These are phyloP conservation scores for Acanthamoeba royreba DNA, from an alignment of 208 protist genomes.

Conservation along the genomic window DNA sequence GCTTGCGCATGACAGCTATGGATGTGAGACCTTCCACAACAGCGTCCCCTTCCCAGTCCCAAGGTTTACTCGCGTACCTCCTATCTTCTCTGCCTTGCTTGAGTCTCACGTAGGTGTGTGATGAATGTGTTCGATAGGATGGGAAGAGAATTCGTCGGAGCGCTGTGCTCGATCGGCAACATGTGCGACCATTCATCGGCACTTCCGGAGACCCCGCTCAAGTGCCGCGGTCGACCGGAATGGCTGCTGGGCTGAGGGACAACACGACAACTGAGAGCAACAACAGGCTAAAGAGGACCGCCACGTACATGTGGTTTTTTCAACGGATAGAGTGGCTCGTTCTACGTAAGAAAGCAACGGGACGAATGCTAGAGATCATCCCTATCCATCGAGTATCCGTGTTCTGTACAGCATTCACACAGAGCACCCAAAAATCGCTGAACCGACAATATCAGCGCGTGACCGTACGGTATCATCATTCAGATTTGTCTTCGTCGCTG, in stretches of 20 bases:
- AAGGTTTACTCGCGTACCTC: not conserved
- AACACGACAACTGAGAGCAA: too few species aligned
- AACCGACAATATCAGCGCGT: too few species aligned
- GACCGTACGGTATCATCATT: too few species aligned
- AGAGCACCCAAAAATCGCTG: too few species aligned
- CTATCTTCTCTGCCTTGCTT: not conserved
- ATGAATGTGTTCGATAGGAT: not conserved
- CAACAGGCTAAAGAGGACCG: too few species aligned
- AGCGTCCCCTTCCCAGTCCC: not conserved
- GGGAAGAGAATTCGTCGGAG: not conserved
- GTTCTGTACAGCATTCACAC: too few species aligned
- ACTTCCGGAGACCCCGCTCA: not conserved
- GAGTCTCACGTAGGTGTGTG: not conserved
- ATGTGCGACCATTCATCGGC: not conserved
- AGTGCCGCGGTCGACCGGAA: not conserved
- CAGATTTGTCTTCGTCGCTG: too few species aligned
- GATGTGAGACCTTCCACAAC: not conserved
- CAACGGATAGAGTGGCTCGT: too few species aligned
- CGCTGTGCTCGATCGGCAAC: not conserved
- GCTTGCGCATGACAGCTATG: not conserved
- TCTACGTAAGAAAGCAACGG: too few species aligned
- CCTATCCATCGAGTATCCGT: too few species aligned
- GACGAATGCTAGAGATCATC: too few species aligned
- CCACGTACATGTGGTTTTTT: too few species aligned
- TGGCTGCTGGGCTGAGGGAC: not conserved